A percentile compares a stretch with the other conserved stretches of the same genome.
Evolutionary conservation across 768 basidiomycete species (phyloP).

Genomic region (Candolleomyces aberdarensis): DNA sequence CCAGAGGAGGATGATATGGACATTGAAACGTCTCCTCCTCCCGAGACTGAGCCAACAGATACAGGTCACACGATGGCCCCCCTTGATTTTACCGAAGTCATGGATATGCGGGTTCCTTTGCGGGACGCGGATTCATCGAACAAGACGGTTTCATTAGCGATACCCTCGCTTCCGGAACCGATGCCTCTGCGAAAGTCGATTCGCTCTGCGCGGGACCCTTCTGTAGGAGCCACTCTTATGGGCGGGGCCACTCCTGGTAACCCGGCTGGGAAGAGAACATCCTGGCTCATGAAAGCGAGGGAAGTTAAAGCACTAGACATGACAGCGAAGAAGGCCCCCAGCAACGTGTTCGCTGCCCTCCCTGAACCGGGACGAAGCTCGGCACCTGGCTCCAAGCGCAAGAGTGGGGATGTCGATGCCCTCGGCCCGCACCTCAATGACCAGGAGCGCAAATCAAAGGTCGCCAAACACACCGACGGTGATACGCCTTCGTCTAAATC

Average conservation of each 20-base stretch:
- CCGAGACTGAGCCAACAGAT: slow-evolving; percentile 6
- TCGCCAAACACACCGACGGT: slow-evolving; percentile 40
- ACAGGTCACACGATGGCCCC: neutral
- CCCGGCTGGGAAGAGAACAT: slow-evolving; percentile 61
- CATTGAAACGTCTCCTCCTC: too few relatives aligned
- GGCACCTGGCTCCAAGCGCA: slow-evolving; percentile 51
- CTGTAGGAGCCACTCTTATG: slow-evolving; percentile 23
- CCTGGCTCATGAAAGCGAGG: slow-evolving; percentile 77
- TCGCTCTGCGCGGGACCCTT: slow-evolving; percentile 46
- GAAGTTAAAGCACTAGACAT: slow-evolving; percentile 69
- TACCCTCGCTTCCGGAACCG: slow-evolving; percentile 67
- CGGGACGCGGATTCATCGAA: slow-evolving; percentile 19
- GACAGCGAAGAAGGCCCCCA: slow-evolving; percentile 33
- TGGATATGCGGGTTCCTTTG: slow-evolving; percentile 8
- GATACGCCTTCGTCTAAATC: slow-evolving; percentile 16
- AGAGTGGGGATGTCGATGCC: slow-evolving; percentile 51
- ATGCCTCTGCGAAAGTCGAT: slow-evolving; percentile 69
- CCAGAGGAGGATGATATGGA: neutral
- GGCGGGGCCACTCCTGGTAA: slow-evolving; percentile 41
- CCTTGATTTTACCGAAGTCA: neutral
- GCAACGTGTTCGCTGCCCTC: slow-evolving; percentile 9
- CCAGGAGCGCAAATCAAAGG: slow-evolving; percentile 44
- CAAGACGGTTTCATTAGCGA: slow-evolving; percentile 41
- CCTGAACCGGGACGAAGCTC: slow-evolving; percentile 12
- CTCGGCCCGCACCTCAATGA: slow-evolving; percentile 27